Evolutionary conservation across 352 stramenopile species (phyloP).

Genomic region (Phytophthora brassicae): DNA sequence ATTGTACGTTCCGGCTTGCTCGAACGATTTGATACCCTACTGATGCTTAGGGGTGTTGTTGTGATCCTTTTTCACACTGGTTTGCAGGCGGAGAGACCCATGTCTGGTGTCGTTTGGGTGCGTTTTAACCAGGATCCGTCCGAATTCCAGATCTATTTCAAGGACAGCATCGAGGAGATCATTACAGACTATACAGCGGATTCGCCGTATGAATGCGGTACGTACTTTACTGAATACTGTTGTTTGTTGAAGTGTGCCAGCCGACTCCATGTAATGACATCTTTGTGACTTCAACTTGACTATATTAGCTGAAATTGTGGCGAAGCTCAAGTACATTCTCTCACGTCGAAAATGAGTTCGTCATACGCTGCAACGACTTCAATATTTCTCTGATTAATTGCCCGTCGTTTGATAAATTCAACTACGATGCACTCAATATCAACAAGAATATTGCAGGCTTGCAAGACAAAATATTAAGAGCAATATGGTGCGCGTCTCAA

Average conservation of each 20-base stretch:
- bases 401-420: not conserved
- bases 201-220: slow-evolving; percentile 89
- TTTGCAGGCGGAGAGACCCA: slow-evolving; percentile 75
- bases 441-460: not conserved
- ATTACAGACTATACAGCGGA: slow-evolving; percentile 89
- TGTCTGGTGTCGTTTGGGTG: slow-evolving; percentile 85
- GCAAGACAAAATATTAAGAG: slow-evolving; percentile 24
- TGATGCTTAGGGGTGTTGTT: not conserved
- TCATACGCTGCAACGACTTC: not conserved
- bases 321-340: slow-evolving; percentile 91
- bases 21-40: not conserved
- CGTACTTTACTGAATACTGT: slow-evolving; percentile 19
- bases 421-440: no score
- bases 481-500: slow-evolving; percentile 78
- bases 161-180: slow-evolving; percentile 88
- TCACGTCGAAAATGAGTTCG: slow-evolving; percentile 68
- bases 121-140: slow-evolving; percentile 85
- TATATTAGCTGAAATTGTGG: slow-evolving; percentile 80
- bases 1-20: slow-evolving; percentile 57
- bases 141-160: slow-evolving; percentile 90
- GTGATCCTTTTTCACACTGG: slow-evolving; percentile 1
- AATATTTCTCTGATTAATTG: not conserved
- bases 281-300: slow-evolving; percentile 14
- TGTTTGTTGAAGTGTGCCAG: not conserved
- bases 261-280: slow-evolving; percentile 13